Conservation (phyloP, 1,284 basidiomycete species). For the Sphagnurus paluster region DNA sequence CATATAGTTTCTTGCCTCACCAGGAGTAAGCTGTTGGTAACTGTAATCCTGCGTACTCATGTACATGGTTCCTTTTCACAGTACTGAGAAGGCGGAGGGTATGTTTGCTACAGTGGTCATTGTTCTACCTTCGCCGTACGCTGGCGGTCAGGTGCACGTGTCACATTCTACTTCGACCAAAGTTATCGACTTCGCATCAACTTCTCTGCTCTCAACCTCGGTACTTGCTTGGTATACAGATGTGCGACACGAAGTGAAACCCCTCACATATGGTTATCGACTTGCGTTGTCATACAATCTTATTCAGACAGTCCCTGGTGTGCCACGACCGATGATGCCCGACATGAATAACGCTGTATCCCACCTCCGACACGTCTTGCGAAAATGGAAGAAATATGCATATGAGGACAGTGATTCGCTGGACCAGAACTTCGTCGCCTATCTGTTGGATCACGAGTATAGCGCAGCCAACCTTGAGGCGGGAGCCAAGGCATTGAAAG, state of each 20-base stretch:
- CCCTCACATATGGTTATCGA: constrained; percentile 31
- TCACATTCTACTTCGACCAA: constrained; percentile 32
- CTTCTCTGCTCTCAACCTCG: constrained; percentile 29
- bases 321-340: constrained; percentile 20
- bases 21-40: constrained; percentile 33
- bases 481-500: constrained; percentile 28
- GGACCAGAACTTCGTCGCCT: constrained; percentile 22
- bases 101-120: constrained; percentile 43
- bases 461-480: constrained; percentile 21
- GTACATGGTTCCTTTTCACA: not conserved
- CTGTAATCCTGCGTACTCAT: not conserved
- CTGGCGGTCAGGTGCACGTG: constrained; percentile 41
- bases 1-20: constrained; percentile 26
- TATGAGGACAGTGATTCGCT: constrained; percentile 13
- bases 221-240: constrained; percentile 51
- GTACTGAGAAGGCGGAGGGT: constrained; percentile 14
- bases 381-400: constrained; percentile 28
- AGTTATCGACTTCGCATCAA: constrained; percentile 31
- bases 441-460: constrained; percentile 34
- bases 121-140: constrained; percentile 42
- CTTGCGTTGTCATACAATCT: constrained; percentile 46
- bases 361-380: constrained; percentile 27
- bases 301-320: constrained; percentile 27
- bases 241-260: constrained; percentile 44
- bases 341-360: constrained; percentile 14